These are phyloP conservation scores for Claviceps sp. DNA, from an alignment of 2,329 filamentous ascomycete species.

Conservation along the genomic window DNA sequence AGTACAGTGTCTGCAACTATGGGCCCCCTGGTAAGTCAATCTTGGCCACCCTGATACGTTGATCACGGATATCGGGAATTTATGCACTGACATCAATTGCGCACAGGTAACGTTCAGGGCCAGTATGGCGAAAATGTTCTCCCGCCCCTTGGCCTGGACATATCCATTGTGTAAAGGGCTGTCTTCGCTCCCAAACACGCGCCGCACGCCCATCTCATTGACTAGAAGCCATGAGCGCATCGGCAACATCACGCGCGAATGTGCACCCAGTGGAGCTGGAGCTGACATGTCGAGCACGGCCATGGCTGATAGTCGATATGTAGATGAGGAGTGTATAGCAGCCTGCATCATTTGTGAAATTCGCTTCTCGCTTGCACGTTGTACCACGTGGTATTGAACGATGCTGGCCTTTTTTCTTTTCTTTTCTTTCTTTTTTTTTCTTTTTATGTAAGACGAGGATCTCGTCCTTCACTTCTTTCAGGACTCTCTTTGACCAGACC, in stretches of 20 bases:
- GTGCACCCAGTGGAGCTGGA: not conserved
- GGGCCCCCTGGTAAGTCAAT: constrained; percentile 47
- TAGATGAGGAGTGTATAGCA: constrained; percentile 3
- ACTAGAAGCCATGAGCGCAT: not conserved
- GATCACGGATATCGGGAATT: not conserved
- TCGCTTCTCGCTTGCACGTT: constrained; percentile 24
- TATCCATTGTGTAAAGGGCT: constrained; percentile 14
- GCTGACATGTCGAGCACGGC: not conserved
- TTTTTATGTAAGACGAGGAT: constrained; percentile 7
- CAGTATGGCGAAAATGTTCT: constrained; percentile 28
- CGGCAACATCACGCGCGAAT: not conserved
- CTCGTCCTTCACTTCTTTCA: constrained; percentile 3
- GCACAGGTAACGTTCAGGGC: not conserved
- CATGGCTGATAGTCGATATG: not conserved
- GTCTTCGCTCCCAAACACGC: not conserved
- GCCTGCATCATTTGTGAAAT: constrained; percentile 6
- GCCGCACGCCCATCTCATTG: not conserved
- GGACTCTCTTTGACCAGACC: not conserved
- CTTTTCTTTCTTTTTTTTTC: constrained; percentile 9
- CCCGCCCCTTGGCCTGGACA: constrained; percentile 18
- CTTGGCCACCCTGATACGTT: not conserved
- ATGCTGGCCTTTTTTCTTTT: constrained; percentile 16
- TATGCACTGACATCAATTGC: not conserved
- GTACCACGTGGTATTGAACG: constrained; percentile 19
- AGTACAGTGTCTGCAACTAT: constrained; percentile 87